Evolutionary conservation across 176 grass and related monocot species (phyloP).

Genomic region (Oryza glumipatula): DNA sequence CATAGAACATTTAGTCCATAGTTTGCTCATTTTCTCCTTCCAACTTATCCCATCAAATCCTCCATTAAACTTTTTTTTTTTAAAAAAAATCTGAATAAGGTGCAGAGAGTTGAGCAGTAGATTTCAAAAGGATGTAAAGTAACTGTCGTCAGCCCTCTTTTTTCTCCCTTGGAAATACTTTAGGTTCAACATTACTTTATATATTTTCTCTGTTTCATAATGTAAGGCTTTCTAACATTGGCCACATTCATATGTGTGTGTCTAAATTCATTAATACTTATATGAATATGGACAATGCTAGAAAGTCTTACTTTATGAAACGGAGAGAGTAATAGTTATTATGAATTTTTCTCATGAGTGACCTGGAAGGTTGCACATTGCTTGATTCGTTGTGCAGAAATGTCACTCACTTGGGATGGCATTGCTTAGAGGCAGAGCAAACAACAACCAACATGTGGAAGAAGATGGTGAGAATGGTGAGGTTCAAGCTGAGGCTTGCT

Average conservation of each 20-base stretch:
- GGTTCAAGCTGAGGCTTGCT: slow-evolving; percentile 48
- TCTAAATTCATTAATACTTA: too few species aligned
- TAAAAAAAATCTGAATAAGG: slow-evolving; percentile 5
- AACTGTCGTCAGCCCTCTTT: slow-evolving; percentile 8
- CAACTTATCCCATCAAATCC: not conserved
- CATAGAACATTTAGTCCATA: not conserved
- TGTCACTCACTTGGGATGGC: slow-evolving; percentile 21
- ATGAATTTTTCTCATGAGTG: slow-evolving; percentile 1
- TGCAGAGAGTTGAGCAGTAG: slow-evolving; percentile 39
- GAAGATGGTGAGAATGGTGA: slow-evolving; percentile 48
- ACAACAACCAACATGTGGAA: slow-evolving; percentile 28
- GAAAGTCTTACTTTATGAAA: too few species aligned
- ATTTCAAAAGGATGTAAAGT: slow-evolving; percentile 43
- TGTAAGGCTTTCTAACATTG: too few species aligned
- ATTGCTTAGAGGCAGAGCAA: slow-evolving; percentile 53
- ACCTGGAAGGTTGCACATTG: slow-evolving; percentile 31
- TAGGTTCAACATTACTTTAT: not conserved
- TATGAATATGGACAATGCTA: not conserved
- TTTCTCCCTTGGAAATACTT: not conserved
- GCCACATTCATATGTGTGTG: too few species aligned
- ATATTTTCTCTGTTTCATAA: too few species aligned
- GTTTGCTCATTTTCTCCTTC: not conserved
- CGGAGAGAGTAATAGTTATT: not conserved
- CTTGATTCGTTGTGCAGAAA: not conserved
- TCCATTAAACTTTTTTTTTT: not conserved